These are phyloP conservation scores for Suhomyces faveliae DNA, from an alignment of 805 yeast species.

Conservation along the genomic window DNA sequence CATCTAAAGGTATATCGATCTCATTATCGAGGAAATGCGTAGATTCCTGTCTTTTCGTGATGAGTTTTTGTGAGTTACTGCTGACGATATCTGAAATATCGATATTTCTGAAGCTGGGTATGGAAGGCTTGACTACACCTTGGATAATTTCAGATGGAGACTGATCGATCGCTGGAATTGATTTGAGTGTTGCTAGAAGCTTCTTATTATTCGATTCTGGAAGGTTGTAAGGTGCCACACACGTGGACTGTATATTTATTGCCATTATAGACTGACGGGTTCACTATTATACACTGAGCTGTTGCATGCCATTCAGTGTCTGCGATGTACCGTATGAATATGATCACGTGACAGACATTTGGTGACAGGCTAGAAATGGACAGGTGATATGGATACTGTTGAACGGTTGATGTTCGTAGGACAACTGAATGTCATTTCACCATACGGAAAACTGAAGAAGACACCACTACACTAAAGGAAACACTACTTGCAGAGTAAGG, in stretches of 20 bases:
- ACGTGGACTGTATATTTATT: neutral
- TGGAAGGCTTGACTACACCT: neutral
- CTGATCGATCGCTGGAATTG: neutral
- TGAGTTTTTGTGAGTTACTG: slow-evolving; percentile 9
- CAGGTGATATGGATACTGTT: too few species aligned
- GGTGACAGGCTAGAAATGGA: too few species aligned
- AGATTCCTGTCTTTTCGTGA: neutral
- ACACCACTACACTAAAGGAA: too few species aligned
- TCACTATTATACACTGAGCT: too few species aligned
- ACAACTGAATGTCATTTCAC: too few species aligned
- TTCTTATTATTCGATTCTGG: neutral
- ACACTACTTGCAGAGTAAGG: too few species aligned
- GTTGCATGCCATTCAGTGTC: neutral
- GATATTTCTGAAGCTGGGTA: slow-evolving; percentile 6
- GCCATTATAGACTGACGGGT: neutral
- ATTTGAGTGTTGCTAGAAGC: neutral
- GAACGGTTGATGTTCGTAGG: too few species aligned
- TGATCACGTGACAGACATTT: neutral
- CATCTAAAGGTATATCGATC: neutral
- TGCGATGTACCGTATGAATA: neutral
- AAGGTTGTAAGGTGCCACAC: slow-evolving; percentile 2
- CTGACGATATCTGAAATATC: slow-evolving; percentile 11
- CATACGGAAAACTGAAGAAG: too few species aligned
- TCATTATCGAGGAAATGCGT: neutral
- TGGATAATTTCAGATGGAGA: neutral